phyloP scores from a whole-genome alignment of 768 basidiomycete genomes.

The Boletus edulis region DNA sequence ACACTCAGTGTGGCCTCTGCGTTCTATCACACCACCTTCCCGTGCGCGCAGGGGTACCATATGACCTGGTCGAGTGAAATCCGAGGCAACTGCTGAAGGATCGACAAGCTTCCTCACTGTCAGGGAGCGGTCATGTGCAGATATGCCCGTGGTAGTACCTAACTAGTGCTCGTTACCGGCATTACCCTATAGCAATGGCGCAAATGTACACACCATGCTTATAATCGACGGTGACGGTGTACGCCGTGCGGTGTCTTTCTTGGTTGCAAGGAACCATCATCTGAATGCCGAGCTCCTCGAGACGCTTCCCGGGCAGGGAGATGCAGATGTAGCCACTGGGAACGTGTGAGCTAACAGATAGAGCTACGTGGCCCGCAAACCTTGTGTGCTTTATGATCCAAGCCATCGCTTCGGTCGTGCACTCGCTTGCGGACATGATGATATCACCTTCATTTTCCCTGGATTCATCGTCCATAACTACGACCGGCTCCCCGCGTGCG shows the following conservation, averaged over 20 bases:
- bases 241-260: constrained; percentile 90
- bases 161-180: background rate
- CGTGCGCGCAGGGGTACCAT: constrained; percentile 91
- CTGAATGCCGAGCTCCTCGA: constrained; percentile 77
- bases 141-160: constrained; percentile 96
- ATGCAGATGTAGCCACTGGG: constrained; percentile 92
- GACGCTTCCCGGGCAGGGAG: constrained; percentile 70
- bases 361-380: constrained; percentile 41
- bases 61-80: constrained; percentile 93
- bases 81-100: constrained; percentile 47
- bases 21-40: constrained; percentile 78
- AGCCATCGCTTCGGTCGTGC: constrained; percentile 97
- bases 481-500: constrained; percentile 80
- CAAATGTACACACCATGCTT: constrained; percentile 56
- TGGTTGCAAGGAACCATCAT: constrained; percentile 95
- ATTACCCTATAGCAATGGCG: background rate
- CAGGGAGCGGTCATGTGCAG: constrained; percentile 89
- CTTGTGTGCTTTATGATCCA: constrained; percentile 98
- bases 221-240: constrained; percentile 95
- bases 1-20: constrained; percentile 93
- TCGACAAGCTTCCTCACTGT: constrained; percentile 84
- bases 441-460: constrained; percentile 98
- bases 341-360: constrained; percentile 9
- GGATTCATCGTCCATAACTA: constrained; percentile 96
- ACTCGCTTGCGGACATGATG: constrained; percentile 79